Evolutionary conservation across 257 asterid genomes (phyloP).

Genomic region (Pogostemon cablin): DNA sequence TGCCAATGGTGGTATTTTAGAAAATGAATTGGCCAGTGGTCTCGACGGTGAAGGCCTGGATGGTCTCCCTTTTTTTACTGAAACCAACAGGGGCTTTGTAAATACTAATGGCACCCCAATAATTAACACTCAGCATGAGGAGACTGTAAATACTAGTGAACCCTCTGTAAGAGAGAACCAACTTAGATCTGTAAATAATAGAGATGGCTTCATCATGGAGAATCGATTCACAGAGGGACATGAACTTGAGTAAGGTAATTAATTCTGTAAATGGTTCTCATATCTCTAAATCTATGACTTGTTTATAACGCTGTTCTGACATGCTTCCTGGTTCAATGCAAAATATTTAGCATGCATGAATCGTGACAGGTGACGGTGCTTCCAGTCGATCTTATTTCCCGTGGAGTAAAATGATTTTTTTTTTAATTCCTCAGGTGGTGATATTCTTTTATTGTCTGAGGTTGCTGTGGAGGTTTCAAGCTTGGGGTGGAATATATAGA

Average conservation of each 20-base stretch:
- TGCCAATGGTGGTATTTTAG: constrained; percentile 38
- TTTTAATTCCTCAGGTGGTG: constrained; percentile 41
- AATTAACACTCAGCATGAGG: constrained; percentile 42
- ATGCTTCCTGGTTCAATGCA: not conserved
- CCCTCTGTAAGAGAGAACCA: constrained; percentile 39
- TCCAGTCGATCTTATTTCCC: too few relatives aligned
- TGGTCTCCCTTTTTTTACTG: constrained; percentile 48
- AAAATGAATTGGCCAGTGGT: constrained; percentile 36
- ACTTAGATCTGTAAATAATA: constrained; percentile 61
- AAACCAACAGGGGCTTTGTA: constrained; percentile 51
- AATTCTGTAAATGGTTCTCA: not conserved
- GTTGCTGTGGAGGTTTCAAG: constrained; percentile 29
- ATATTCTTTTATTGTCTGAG: constrained; percentile 48
- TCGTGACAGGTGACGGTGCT: too few relatives aligned
- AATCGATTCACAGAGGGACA: constrained; percentile 42
- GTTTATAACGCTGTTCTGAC: too few relatives aligned
- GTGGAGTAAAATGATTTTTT: too few relatives aligned
- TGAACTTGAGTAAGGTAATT: constrained; percentile 59
- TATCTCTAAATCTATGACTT: too few relatives aligned
- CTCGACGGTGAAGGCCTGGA: constrained; percentile 37
- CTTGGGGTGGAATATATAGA: constrained; percentile 20
- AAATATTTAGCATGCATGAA: too few relatives aligned
- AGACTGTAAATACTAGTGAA: constrained; percentile 63
- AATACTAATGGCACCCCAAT: constrained; percentile 53
- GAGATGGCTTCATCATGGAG: constrained; percentile 51